Percentiles rank a stretch among this genome's conserved stretches.
Conservation (phyloP, 1,284 basidiomycete genomes). For the Microbotryum violaceum region DNA sequence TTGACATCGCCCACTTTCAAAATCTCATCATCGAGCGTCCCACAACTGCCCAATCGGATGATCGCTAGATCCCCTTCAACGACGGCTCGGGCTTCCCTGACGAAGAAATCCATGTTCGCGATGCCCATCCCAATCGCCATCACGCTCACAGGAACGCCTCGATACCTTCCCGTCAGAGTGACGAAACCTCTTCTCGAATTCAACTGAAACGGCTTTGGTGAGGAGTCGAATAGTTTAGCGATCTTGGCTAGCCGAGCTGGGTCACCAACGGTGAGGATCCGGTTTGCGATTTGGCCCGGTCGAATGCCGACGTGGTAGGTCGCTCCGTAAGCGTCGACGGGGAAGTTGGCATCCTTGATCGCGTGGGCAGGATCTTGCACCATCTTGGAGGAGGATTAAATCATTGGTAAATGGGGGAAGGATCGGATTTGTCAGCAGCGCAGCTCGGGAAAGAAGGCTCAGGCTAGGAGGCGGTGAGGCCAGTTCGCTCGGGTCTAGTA, state of each 20-base stretch:
- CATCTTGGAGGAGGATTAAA: no score
- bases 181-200: constrained; percentile 68
- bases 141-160: constrained; percentile 60
- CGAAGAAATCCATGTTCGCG: constrained; percentile 74
- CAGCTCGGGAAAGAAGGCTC: no score
- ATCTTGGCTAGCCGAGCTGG: constrained; percentile 59
- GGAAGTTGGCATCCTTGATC: no score
- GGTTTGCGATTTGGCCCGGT: constrained; percentile 65
- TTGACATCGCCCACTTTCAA: constrained; percentile 45
- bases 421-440: no score
- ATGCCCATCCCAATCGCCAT: constrained; percentile 71
- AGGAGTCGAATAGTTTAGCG: constrained; percentile 54
- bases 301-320: background rate
- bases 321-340: no score
- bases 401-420: no score
- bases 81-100: constrained; percentile 70
- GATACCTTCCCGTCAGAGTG: constrained; percentile 69
- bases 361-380: no score
- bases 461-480: no score
- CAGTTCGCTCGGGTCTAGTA: no score
- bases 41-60: constrained; percentile 72
- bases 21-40: constrained; percentile 62
- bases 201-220: constrained; percentile 50
- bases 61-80: constrained; percentile 67
- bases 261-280: constrained; percentile 69